Conservation (phyloP, 441 rosid species). For the Kokia cookei region DNA sequence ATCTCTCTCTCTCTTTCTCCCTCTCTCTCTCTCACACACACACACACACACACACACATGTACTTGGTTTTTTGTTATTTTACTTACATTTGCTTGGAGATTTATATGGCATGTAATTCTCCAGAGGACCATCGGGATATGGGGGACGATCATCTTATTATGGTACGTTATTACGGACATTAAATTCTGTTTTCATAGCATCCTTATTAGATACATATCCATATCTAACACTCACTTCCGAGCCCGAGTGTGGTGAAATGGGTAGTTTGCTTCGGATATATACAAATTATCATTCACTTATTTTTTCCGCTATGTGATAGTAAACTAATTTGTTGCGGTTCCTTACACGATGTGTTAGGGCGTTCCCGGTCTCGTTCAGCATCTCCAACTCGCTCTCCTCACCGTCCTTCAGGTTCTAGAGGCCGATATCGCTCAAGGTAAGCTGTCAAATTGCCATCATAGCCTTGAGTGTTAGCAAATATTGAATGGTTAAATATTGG, state of each 20-base stretch:
- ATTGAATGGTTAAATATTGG: background rate
- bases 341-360: slow-evolving; percentile 33
- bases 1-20: background rate
- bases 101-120: slow-evolving; percentile 13
- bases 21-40: no score
- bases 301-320: background rate
- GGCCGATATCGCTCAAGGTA: slow-evolving; percentile 83
- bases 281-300: background rate
- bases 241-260: background rate
- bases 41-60: no score
- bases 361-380: slow-evolving; percentile 74
- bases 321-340: background rate
- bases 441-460: background rate
- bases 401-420: slow-evolving; percentile 61
- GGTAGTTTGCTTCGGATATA: background rate
- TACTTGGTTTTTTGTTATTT: background rate
- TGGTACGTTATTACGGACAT: slow-evolving; percentile 38
- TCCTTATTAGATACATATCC: background rate
- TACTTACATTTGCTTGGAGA: background rate
- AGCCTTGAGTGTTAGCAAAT: background rate
- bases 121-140: slow-evolving; percentile 65
- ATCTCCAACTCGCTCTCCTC: slow-evolving; percentile 73
- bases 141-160: slow-evolving; percentile 59
- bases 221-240: background rate
- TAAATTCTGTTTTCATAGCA: background rate